Conservation (phyloP, 495 filamentous ascomycete species). For the Lophiostoma macrostomum region DNA sequence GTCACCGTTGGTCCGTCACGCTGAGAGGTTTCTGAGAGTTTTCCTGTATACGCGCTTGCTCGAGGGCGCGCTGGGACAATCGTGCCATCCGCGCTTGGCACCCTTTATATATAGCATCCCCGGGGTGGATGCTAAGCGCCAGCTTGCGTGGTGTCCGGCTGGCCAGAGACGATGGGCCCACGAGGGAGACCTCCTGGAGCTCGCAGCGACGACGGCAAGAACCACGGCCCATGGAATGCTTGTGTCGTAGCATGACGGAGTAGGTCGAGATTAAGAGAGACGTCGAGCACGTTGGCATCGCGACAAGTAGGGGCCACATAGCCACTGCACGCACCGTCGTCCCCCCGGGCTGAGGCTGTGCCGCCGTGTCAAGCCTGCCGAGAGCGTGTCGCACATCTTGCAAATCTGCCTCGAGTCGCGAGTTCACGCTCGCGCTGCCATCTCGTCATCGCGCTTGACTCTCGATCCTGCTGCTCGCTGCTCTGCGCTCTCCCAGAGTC, state of each 20-base stretch:
- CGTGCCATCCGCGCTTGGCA: constrained; percentile 12
- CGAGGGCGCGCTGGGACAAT: background rate
- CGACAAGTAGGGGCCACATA: background rate
- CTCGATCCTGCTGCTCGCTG: constrained; percentile 2
- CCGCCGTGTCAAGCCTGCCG: background rate
- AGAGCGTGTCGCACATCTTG: constrained; percentile 23
- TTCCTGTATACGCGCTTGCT: constrained; percentile 4
- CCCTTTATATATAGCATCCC: constrained; percentile 23
- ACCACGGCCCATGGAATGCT: background rate
- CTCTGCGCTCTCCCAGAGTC: background rate
- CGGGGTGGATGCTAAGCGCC: constrained; percentile 22
- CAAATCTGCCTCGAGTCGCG: constrained; percentile 34
- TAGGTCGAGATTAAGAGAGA: background rate
- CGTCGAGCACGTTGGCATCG: background rate
- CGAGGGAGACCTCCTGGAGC: background rate
- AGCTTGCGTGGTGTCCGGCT: background rate
- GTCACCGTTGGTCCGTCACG: too few relatives aligned
- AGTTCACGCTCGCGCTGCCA: constrained; percentile 12
- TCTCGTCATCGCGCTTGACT: constrained; percentile 30
- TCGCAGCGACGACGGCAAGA: background rate
- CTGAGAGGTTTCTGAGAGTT: background rate
- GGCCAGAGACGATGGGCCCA: too few relatives aligned
- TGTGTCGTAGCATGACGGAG: background rate
- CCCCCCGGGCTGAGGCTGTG: constrained; percentile 22
- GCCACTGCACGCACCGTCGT: constrained; percentile 20